Evolutionary conservation across 371 early-diverging fungal genomes (phyloP).

Genomic region (Rhizopus stolonifer): DNA sequence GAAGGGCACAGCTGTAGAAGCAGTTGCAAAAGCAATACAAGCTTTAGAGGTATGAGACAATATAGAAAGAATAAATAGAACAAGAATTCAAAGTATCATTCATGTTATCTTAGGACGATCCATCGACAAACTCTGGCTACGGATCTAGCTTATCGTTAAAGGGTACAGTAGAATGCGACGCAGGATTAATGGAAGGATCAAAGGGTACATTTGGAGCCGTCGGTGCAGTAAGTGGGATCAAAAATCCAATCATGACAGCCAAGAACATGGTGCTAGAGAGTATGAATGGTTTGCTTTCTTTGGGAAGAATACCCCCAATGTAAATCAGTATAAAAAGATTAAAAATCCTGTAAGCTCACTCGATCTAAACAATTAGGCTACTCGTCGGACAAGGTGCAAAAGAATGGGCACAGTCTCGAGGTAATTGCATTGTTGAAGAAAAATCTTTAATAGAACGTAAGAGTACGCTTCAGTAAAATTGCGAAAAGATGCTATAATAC

Average conservation of each 20-base stretch:
- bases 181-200: constrained; percentile 76
- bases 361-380: constrained; percentile 26
- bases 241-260: constrained; percentile 70
- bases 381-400: constrained; percentile 68
- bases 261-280: constrained; percentile 44
- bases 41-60: constrained; percentile 37
- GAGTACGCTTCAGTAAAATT: not conserved
- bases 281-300: constrained; percentile 42
- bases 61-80: not conserved
- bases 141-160: constrained; percentile 82
- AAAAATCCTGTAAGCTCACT: not conserved
- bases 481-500: not conserved
- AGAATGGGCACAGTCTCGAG: constrained; percentile 45
- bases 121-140: constrained; percentile 54
- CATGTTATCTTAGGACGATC: constrained; percentile 37
- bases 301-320: constrained; percentile 78
- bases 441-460: constrained; percentile 28
- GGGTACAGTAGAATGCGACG: constrained; percentile 86
- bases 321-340: constrained; percentile 7
- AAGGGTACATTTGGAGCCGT: constrained; percentile 74
- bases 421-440: constrained; percentile 26
- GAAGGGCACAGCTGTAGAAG: constrained; percentile 23
- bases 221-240: constrained; percentile 68
- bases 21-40: constrained; percentile 34
- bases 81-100: not conserved